A percentile compares a stretch with the other conserved stretches of the same genome.
These are phyloP conservation scores for Penicillium crustosum DNA, from an alignment of 2,329 filamentous ascomycete genomes.

Conservation along the genomic window DNA sequence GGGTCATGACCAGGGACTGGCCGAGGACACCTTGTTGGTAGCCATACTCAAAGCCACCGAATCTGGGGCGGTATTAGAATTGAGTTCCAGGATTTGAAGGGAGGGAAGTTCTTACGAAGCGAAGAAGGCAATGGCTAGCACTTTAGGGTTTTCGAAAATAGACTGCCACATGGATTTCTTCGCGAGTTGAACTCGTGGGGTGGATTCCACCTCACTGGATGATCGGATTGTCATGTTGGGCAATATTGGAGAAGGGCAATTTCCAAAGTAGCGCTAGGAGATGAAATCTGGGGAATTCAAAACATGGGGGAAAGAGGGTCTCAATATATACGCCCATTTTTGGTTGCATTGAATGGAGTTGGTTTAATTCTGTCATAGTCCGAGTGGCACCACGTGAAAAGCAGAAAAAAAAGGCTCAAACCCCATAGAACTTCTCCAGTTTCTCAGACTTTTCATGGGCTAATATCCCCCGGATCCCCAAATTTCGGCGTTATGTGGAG, in stretches of 20 bases:
- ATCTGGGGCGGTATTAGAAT: conserved; percentile 20
- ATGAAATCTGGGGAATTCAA: conserved; percentile 8
- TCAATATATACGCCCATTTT: conserved; percentile 14
- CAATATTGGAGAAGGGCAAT: not conserved
- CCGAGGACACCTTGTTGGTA: conserved; percentile 48
- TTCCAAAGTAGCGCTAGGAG: conserved; percentile 1
- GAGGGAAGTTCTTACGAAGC: conserved; percentile 35
- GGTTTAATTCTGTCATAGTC: conserved; percentile 5
- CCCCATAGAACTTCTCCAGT: not conserved
- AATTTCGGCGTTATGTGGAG: conserved; percentile 19
- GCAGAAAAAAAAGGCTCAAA: conserved; percentile 15
- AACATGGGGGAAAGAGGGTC: conserved; percentile 11
- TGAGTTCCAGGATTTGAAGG: too few relatives aligned
- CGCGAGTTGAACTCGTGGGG: conserved; percentile 18
- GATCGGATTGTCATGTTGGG: conserved; percentile 12
- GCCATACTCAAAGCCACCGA: conserved; percentile 52
- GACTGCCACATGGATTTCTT: conserved; percentile 31
- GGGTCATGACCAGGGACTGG: conserved; percentile 52
- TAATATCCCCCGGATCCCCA: conserved; percentile 13
- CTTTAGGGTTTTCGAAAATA: conserved; percentile 45
- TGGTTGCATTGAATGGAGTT: not conserved
- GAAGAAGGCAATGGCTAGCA: conserved; percentile 54
- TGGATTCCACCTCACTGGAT: conserved; percentile 16
- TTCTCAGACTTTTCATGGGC: conserved; percentile 16
- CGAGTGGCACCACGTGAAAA: conserved; percentile 5